phyloP scores from a whole-genome alignment of 2,329 filamentous ascomycete species.

The Epicoccum nigrum region DNA sequence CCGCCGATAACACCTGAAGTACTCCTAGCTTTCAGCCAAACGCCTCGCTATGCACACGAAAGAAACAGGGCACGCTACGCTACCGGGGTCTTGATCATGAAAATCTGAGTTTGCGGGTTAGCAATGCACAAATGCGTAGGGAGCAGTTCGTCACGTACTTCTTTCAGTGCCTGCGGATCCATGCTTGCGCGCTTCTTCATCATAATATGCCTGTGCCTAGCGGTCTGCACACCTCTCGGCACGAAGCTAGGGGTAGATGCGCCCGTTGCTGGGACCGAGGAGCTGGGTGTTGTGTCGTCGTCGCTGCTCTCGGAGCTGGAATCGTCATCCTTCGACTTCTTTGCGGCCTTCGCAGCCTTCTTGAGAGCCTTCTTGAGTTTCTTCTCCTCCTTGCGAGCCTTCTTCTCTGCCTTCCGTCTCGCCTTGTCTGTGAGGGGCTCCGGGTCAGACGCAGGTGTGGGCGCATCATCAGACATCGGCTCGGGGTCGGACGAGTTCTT shows the following conservation, averaged over 20 bases:
- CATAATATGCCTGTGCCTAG: conserved; percentile 81
- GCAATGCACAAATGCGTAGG: background rate
- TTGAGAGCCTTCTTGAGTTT: conserved; percentile 57
- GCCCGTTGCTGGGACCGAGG: conserved; percentile 46
- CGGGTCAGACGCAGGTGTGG: conserved; percentile 24
- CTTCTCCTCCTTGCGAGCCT: conserved; percentile 52
- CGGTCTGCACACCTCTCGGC: conserved; percentile 69
- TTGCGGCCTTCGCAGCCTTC: conserved; percentile 52
- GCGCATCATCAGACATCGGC: conserved; percentile 25
- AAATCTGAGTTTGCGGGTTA: conserved; percentile 37
- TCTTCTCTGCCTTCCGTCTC: conserved; percentile 51
- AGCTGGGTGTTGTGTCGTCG: conserved; percentile 38
- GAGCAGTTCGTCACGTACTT: conserved; percentile 62
- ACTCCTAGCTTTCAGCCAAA: too few relatives aligned
- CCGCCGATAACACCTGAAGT: too few relatives aligned
- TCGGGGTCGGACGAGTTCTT: conserved; percentile 33
- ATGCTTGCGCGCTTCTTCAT: conserved; percentile 85
- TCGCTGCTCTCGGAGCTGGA: conserved; percentile 37
- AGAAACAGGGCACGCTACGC: background rate
- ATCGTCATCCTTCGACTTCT: conserved; percentile 34
- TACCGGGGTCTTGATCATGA: conserved; percentile 46
- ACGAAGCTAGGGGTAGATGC: conserved; percentile 54
- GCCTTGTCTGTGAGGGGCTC: conserved; percentile 53
- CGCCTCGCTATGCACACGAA: conserved; percentile 42
- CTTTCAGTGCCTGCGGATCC: conserved; percentile 82